These are phyloP conservation scores for Aspergillus pseudoglaucus DNA, from an alignment of 2,329 filamentous ascomycete genomes.

Conservation along the genomic window DNA sequence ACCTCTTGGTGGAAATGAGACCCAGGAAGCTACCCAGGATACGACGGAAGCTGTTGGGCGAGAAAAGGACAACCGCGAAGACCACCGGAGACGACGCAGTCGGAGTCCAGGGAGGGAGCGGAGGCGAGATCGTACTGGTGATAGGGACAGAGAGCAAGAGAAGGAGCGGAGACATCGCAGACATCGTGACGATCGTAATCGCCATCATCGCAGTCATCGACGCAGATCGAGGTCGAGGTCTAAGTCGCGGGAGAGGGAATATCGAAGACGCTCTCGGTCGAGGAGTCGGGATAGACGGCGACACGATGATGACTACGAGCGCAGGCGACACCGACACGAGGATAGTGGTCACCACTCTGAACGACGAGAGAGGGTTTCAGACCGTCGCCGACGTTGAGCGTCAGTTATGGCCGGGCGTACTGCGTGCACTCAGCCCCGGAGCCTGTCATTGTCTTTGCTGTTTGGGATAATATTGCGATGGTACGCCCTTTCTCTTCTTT, in stretches of 20 bases:
- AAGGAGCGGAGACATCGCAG: constrained; percentile 44
- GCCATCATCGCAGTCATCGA: constrained; percentile 27
- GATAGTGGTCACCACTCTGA: constrained; percentile 18
- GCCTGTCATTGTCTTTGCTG: too few relatives aligned
- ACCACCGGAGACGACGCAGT: constrained; percentile 22
- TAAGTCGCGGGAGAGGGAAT: constrained; percentile 18
- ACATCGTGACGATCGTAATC: constrained; percentile 22
- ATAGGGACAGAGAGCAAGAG: constrained; percentile 21
- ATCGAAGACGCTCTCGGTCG: constrained; percentile 22
- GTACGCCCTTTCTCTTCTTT: too few relatives aligned
- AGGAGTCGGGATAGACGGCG: constrained; percentile 22
- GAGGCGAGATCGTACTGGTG: constrained; percentile 22
- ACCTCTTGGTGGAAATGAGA: constrained; percentile 57
- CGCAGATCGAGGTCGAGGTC: constrained; percentile 23
- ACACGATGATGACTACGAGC: constrained; percentile 18
- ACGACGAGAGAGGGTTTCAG: constrained; percentile 20
- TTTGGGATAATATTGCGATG: too few relatives aligned
- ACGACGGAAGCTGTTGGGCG: constrained; percentile 23
- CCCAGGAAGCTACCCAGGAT: constrained; percentile 48
- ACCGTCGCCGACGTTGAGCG: constrained; percentile 20
- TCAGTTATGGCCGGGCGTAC: too few relatives aligned
- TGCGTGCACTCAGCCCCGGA: too few relatives aligned
- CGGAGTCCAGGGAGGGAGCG: constrained; percentile 27
- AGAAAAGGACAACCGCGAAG: constrained; percentile 7
- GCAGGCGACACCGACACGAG: constrained; percentile 17